Base-by-base conservation (phyloP, 2,329 filamentous ascomycete species). In the Cladobotryum mycophilum region DNA sequence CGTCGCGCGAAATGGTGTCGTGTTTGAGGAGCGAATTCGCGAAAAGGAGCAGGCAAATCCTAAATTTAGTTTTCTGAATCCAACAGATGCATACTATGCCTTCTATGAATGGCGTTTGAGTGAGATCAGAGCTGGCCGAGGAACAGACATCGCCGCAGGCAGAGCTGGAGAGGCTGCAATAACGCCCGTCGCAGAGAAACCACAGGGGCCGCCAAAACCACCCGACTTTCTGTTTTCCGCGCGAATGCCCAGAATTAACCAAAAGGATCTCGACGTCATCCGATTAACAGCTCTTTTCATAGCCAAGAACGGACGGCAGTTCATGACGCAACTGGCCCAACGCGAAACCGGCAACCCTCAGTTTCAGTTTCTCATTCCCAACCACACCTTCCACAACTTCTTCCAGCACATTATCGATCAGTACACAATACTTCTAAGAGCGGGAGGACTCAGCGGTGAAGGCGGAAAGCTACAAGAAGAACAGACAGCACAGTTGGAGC, bases 301-400 rank as follows among this genome's bases (percentile, higher is more conserved):
- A 45, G 93, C 93, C 47, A 91, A 92, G 70, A 92, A 95, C 62
- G 93, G 93, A 13, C 85, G 91, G 54, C 84, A 86, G 54, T 99
- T 93, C 71, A 89, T 96, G 81, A 96, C 90, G 18, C 81, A 86
- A 49, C 74, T 99, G 56, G 89, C 88, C 20, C 92, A 96, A 70
- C 83, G 89, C 58, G 92, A 99, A 72, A 80, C 87, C 15, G 81
- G 86, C 63, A 97, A 96, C 69, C 90, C 85, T 58, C 92, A 99
- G 66, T 99, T 97, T 67, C 90, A 96, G 69, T 99, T 99, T 64
- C 76, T 99, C 48, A 85, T 92, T 48, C 89, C 91, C 14, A 95
- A 96, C 63, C 93, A 99, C 74, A 96, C 89, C 62, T 85, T 96
- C 56, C 90, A 97, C 73, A 91, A 92, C 67, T 97, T 93, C 73